Evolutionary conservation across 2,329 filamentous ascomycete species (phyloP), one percentile per base, ranked within the genome.

Genomic region (Penicillium crustosum): DNA sequence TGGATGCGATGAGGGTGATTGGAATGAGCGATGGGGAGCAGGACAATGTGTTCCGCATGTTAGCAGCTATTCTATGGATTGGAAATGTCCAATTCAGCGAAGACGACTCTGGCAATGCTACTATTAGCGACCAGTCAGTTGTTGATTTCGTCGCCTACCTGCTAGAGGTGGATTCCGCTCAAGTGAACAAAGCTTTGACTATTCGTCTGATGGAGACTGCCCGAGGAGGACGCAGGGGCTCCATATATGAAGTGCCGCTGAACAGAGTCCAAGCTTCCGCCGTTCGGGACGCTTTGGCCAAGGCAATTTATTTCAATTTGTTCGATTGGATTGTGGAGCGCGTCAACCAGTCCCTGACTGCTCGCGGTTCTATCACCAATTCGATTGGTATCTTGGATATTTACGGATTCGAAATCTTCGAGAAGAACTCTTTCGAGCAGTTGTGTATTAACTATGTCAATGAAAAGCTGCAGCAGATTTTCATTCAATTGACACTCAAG

Each of bases 371-470:
- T 0, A 84, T 93, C 4, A 80, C 86, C 42, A 94, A 97, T 74
- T 90, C 90, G 3, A 94, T 99, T 66, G 94, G 94, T 71, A 97
- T 99, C 71, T 83, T 99, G 65, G 94, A 99, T 82, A 99, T 99
- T 66, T 99, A 99, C 74, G 94, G 94, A 2, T 99, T 99, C 70
- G 94, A 99, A 73, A 99, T 99, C 66, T 99, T 99, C 66, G 94
- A 99, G 74, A 94, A 93, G 79, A 99, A 99, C 80, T 97, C 91
- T 64, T 99, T 99, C 70, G 94, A 99, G 75, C 94, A 99, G 77
- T 85, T 99, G 8, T 99, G 94, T 78, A 99, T 99, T 83, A 99
- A 99, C 80, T 99, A 97, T 71, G 95, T 97, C 71, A 99, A 99
- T 76, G 94, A 99, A 78, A 99, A 99, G 77, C 81, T 99, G 57